Conservation (phyloP, 1,284 basidiomycete species). For the Cryptococcus sp. region DNA sequence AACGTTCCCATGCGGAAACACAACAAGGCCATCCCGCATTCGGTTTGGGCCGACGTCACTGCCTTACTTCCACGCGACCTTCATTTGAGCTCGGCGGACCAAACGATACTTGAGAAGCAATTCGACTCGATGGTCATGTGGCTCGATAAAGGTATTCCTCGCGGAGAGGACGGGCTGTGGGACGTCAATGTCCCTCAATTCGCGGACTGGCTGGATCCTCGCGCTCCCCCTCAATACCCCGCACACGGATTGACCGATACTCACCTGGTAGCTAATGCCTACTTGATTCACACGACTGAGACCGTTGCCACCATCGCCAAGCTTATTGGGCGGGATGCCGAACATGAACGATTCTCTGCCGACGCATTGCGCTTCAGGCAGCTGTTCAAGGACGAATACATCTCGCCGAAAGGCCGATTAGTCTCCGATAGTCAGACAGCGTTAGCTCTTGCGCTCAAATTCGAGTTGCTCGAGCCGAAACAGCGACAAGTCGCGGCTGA, state of each 20-base stretch:
- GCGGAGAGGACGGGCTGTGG: conserved; percentile 30
- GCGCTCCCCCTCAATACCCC: conserved; percentile 31
- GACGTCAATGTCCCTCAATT: conserved; percentile 18
- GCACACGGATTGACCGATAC: conserved; percentile 31
- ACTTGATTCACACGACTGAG: conserved; percentile 32
- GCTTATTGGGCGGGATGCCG: conserved; percentile 23
- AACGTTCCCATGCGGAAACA: conserved; percentile 15
- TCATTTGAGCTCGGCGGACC: conserved; percentile 31
- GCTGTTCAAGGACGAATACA: conserved; percentile 32
- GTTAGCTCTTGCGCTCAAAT: conserved; percentile 30
- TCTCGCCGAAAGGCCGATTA: conserved; percentile 30
- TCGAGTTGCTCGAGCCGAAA: conserved; percentile 26
- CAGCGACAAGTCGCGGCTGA: conserved; percentile 15
- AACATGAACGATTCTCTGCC: conserved; percentile 18
- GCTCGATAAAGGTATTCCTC: conserved; percentile 38
- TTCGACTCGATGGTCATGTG: conserved; percentile 37
- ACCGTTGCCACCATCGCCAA: conserved; percentile 28
- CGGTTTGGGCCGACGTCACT: conserved; percentile 37
- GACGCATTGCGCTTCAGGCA: conserved; percentile 18
- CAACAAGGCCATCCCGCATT: conserved; percentile 17
- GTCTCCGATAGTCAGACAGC: conserved; percentile 42
- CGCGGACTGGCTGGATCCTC: conserved; percentile 46
- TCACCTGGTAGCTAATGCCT: conserved; percentile 37
- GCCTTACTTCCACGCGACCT: conserved; percentile 36
- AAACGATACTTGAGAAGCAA: conserved; percentile 22